Evolutionary conservation across 129 eudicot genomes (phyloP).

Genomic region (Silybum marianum): DNA sequence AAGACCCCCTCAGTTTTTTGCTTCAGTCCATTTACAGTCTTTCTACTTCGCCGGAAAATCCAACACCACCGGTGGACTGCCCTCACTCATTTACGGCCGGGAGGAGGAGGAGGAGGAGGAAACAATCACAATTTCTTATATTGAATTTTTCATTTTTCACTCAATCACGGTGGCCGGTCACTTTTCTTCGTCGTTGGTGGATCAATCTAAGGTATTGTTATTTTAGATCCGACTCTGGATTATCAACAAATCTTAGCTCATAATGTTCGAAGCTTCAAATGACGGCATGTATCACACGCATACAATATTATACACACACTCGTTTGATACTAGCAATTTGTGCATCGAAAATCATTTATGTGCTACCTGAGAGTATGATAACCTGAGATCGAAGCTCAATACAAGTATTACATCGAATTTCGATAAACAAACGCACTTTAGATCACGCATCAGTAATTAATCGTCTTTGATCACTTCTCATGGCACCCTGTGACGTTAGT

Average conservation of each 20-base stretch:
- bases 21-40: conserved; percentile 19
- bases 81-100: not conserved
- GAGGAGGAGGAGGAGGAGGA: not conserved
- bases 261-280: not conserved
- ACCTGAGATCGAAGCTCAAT: conserved; percentile 18
- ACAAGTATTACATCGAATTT: not conserved
- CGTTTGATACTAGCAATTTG: conserved; percentile 6
- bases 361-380: conserved; percentile 9
- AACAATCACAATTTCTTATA: conserved; percentile 6
- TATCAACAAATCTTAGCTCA: conserved; percentile 12
- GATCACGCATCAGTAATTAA: not conserved
- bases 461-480: not conserved
- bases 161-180: not conserved
- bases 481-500: not conserved
- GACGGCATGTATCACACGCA: not conserved
- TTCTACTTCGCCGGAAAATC: conserved; percentile 30
- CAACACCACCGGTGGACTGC: conserved; percentile 7
- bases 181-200: conserved; percentile 6
- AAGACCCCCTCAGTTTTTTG: not conserved
- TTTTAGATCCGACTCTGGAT: conserved; percentile 17
- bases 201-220: conserved; percentile 30
- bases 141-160: not conserved
- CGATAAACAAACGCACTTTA: not conserved
- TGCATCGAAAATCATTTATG: not conserved
- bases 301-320: not conserved